Evolutionary conservation across 805 yeast genomes (phyloP).

Genomic region (Ogataea minuta): DNA sequence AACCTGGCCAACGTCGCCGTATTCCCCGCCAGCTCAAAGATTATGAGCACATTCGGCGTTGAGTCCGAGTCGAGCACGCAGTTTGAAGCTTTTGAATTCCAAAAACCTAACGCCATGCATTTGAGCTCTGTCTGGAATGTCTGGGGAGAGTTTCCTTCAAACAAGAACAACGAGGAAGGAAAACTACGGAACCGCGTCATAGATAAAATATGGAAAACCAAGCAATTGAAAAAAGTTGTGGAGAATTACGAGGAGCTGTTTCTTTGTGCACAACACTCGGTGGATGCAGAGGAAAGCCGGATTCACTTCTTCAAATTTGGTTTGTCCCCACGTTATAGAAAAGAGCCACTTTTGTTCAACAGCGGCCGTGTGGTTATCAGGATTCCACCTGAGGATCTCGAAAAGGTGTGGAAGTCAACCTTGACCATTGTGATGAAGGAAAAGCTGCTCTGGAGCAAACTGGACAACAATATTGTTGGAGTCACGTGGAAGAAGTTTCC

Average conservation of each 20-base stretch:
- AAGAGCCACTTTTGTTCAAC: constrained; percentile 19
- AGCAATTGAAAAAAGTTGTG: constrained; percentile 14
- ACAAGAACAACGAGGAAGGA: constrained; percentile 2
- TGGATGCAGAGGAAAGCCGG: constrained; percentile 8
- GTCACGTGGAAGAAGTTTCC: constrained; percentile 19
- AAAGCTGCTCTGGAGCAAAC: constrained; percentile 19
- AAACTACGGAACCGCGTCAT: constrained; percentile 17
- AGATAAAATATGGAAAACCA: constrained; percentile 23
- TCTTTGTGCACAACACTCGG: not conserved
- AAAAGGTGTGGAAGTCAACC: constrained; percentile 15
- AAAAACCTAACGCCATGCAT: constrained; percentile 11
- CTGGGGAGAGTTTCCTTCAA: constrained; percentile 18
- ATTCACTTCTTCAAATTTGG: constrained; percentile 23
- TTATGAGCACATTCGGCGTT: constrained; percentile 8
- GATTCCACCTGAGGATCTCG: constrained; percentile 17
- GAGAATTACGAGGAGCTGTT: constrained; percentile 13
- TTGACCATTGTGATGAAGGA: constrained; percentile 17
- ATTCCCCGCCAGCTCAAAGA: constrained; percentile 16
- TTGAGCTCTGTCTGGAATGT: constrained; percentile 23
- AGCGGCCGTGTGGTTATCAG: constrained; percentile 19
- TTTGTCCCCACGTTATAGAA: constrained; percentile 18
- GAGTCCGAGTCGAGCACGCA: constrained; percentile 21
- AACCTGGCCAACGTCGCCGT: constrained; percentile 14
- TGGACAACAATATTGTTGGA: constrained; percentile 20
- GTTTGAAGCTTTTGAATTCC: constrained; percentile 20